phyloP scores from a whole-genome alignment of 2,329 filamentous ascomycete species.

The Fonsecaea monophora region DNA sequence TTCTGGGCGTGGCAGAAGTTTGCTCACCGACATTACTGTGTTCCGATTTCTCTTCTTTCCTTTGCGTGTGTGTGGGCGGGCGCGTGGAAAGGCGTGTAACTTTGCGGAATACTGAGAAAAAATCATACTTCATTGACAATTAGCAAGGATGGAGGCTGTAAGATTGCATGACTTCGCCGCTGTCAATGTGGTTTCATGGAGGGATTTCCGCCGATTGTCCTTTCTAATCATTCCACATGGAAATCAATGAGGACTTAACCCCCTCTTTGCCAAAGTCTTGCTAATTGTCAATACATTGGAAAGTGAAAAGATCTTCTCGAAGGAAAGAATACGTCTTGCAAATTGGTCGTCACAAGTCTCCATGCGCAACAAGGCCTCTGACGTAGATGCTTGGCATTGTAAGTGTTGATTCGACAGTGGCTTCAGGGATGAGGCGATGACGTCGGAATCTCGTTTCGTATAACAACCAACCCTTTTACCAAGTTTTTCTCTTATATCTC shows the following conservation, averaged over 20 bases:
- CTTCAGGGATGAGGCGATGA: neutral
- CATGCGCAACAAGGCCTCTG: neutral
- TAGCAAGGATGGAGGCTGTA: neutral
- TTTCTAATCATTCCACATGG: neutral
- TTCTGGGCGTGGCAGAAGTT: neutral
- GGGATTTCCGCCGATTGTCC: too few relatives aligned
- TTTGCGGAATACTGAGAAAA: neutral
- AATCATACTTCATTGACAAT: neutral
- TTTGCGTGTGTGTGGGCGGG: neutral
- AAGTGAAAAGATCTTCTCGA: too few relatives aligned
- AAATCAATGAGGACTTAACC: neutral
- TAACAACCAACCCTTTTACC: neutral
- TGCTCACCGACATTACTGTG: neutral
- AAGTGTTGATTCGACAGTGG: neutral
- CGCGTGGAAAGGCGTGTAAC: neutral
- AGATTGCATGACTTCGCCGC: neutral
- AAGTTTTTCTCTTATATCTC: neutral
- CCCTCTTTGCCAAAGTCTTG: neutral
- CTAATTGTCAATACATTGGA: neutral
- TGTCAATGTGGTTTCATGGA: neutral
- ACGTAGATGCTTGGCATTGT: neutral
- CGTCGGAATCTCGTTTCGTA: neutral
- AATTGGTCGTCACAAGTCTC: too few relatives aligned
- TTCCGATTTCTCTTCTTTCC: neutral
- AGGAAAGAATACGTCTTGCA: too few relatives aligned